phyloP scores from a whole-genome alignment of 345 rosid species.

The Citrus hindsii region DNA sequence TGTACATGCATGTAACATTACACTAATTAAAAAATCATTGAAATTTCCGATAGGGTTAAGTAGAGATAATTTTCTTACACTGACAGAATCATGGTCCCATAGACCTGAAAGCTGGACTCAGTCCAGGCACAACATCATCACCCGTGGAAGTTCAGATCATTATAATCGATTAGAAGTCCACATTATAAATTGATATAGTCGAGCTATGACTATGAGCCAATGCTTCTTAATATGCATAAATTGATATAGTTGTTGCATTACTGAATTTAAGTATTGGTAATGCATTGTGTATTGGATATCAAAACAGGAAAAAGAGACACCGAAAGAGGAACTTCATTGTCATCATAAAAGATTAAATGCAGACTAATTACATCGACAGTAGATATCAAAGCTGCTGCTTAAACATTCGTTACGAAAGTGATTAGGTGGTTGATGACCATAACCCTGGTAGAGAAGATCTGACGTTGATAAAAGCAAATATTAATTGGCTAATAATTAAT shows the following conservation, averaged over 20 bases:
- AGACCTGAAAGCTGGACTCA: slow-evolving; percentile 36
- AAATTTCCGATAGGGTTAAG: background rate
- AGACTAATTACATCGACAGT: no score
- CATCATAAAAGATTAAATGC: no score
- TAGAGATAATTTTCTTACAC: slow-evolving; percentile 21
- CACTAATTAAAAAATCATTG: no score
- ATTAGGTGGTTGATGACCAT: slow-evolving; percentile 34
- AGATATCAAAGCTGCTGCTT: no score
- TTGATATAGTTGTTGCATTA: no score
- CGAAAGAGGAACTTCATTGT: background rate
- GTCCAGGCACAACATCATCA: slow-evolving; percentile 41
- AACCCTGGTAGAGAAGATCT: slow-evolving; percentile 54
- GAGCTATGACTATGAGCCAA: no score
- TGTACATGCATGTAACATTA: no score
- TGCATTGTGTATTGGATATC: background rate
- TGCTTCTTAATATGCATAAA: no score
- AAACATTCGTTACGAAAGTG: slow-evolving; percentile 28
- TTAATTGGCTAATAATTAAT: background rate
- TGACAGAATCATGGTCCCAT: slow-evolving; percentile 36
- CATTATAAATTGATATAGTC: no score
- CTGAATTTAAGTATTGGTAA: no score
- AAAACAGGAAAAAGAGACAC: background rate
- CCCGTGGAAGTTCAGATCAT: slow-evolving; percentile 22
- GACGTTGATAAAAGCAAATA: background rate
- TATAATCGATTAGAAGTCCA: no score